These are phyloP conservation scores for Hypholoma fasciculare DNA, from an alignment of 768 basidiomycete species.

Conservation along the genomic window DNA sequence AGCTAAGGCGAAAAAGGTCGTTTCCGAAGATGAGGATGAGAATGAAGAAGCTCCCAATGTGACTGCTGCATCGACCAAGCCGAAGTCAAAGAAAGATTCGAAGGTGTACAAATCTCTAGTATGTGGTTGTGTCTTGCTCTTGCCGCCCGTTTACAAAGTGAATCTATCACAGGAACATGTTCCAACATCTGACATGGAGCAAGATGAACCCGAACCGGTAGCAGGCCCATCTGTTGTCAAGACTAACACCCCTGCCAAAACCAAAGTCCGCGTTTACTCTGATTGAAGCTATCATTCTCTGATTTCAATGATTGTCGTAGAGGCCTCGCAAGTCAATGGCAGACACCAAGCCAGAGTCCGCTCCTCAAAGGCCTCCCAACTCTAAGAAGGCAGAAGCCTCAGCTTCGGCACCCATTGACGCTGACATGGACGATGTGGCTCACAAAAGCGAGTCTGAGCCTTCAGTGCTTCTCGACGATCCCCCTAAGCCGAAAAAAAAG, in stretches of 20 bases:
- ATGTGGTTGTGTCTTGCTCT: not conserved
- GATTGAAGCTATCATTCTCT: not conserved
- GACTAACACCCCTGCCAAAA: not conserved
- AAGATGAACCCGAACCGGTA: constrained; percentile 20
- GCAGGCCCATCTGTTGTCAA: constrained; percentile 8
- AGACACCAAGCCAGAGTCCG: constrained; percentile 3
- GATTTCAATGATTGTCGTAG: not conserved
- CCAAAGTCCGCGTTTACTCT: constrained; percentile 3
- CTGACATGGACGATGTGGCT: constrained; percentile 9
- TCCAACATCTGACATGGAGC: constrained; percentile 40
- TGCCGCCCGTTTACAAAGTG: too few species aligned
- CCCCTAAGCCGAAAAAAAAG: constrained; percentile 45
- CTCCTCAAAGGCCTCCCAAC: not conserved
- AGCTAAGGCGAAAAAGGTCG: constrained; percentile 12
- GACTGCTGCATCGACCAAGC: not conserved
- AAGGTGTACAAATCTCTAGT: not conserved
- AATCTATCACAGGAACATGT: constrained; percentile 22
- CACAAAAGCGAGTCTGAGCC: constrained; percentile 58
- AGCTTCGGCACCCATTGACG: not conserved
- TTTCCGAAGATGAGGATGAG: constrained; percentile 9
- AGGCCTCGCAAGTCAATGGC: not conserved
- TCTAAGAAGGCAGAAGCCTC: constrained; percentile 2
- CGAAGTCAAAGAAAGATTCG: constrained; percentile 1
- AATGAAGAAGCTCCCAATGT: not conserved
- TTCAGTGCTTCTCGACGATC: constrained; percentile 61